These are phyloP conservation scores for Exophiala calicioides DNA, from an alignment of 2,329 filamentous ascomycete genomes.

Conservation along the genomic window DNA sequence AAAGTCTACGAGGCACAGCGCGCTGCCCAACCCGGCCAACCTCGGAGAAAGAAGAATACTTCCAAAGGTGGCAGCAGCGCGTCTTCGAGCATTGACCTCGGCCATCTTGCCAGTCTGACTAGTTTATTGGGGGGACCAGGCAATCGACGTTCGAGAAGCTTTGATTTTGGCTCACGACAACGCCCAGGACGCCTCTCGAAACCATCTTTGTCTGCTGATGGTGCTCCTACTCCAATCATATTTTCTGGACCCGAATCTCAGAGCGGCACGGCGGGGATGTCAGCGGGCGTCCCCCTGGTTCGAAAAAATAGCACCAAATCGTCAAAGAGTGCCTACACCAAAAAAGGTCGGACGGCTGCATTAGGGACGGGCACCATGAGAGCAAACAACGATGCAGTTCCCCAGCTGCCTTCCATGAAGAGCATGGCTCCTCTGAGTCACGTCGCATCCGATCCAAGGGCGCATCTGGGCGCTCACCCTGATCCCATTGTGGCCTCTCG, in stretches of 20 bases:
- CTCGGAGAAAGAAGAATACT: conserved; percentile 49
- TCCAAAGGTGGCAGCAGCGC: conserved; percentile 57
- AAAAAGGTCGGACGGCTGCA: conserved; percentile 43
- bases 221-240: conserved; percentile 82
- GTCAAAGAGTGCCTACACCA: conserved; percentile 39
- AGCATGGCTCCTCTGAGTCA: conserved; percentile 41
- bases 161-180: conserved; percentile 45
- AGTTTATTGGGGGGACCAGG: conserved; percentile 26
- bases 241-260: conserved; percentile 72
- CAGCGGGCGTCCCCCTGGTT: conserved; percentile 36
- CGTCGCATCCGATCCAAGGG: conserved; percentile 49
- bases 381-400: conserved; percentile 31
- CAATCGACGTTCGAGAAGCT: conserved; percentile 47
- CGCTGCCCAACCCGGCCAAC: conserved; percentile 31
- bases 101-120: conserved; percentile 41
- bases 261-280: conserved; percentile 39
- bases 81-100: conserved; percentile 75
- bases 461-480: conserved; percentile 56
- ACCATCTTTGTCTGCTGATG: conserved; percentile 54
- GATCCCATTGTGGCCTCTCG: conserved; percentile 39
- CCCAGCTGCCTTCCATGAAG: conserved; percentile 22
- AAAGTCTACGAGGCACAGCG: conserved; percentile 38
- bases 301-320: conserved; percentile 48
- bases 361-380: conserved; percentile 39
- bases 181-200: conserved; percentile 17